phyloP scores from a whole-genome alignment of 2,329 filamentous ascomycete genomes.

The Ophiosphaerella korrae region DNA sequence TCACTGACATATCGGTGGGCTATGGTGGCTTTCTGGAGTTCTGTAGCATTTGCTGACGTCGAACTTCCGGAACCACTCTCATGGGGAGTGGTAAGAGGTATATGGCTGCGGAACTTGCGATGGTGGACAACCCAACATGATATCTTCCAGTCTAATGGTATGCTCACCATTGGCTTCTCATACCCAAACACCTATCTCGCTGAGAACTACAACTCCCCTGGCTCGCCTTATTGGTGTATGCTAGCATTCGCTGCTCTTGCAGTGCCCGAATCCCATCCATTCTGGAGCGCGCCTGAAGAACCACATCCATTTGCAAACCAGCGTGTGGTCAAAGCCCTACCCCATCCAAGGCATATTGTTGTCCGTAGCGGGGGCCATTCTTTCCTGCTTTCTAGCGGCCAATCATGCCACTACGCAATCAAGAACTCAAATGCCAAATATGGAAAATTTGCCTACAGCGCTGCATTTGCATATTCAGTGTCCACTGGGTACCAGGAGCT shows the following conservation, averaged over 20 bases:
- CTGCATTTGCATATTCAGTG: conserved; percentile 76
- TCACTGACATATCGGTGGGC: conserved; percentile 83
- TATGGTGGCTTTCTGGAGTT: conserved; percentile 84
- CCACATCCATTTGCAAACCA: conserved; percentile 61
- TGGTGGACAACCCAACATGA: conserved; percentile 80
- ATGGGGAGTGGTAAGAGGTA: conserved; percentile 80
- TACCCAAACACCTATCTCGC: conserved; percentile 83
- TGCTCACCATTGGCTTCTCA: conserved; percentile 75
- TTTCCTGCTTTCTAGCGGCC: conserved; percentile 72
- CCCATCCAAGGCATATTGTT: conserved; percentile 75
- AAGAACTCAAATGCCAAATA: conserved; percentile 84
- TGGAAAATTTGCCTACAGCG: conserved; percentile 77
- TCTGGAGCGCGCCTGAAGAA: conserved; percentile 74
- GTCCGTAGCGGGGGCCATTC: conserved; percentile 74
- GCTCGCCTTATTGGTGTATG: conserved; percentile 76
- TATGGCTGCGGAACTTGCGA: conserved; percentile 73
- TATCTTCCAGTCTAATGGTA: conserved; percentile 77
- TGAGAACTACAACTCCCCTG: conserved; percentile 83
- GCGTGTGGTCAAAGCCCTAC: conserved; percentile 64
- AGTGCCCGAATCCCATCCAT: conserved; percentile 70
- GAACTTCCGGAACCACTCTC: conserved; percentile 73
- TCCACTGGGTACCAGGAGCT: conserved; percentile 76
- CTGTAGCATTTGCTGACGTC: conserved; percentile 75
- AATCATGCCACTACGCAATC: conserved; percentile 82
- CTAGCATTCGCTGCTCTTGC: conserved; percentile 76